Base-by-base conservation (phyloP, 257 asterid genomes). In the Avicennia marina region DNA sequence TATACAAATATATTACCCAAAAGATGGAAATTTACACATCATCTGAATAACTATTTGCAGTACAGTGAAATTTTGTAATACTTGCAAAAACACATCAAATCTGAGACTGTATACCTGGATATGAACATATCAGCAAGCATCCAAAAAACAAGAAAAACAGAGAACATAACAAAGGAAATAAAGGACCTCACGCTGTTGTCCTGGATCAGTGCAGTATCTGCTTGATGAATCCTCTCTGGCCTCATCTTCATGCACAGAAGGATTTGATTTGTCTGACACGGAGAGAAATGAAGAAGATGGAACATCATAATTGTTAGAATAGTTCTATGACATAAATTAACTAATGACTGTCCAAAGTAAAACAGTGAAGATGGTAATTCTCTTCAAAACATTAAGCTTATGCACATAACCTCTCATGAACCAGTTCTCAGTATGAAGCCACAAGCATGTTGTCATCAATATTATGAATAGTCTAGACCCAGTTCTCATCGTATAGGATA, bases 101-200 rank as follows among this genome's bases (percentile, higher is more conserved):
- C n/a, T 46, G 15, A 48, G 53, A 27, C 11, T n/a, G 41, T 70
- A 52, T 53, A 44, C 55, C 42, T 41, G 43, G 20, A 48, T 44
- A 18, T 52, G 27, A 40, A 27, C 24, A 12, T 13, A 45, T 13
- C 17, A 15, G 7, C 18, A 65, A 67, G 27, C 41, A 60, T 44
- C 34, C n/a, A 61, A 19, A 46, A 62, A 40, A 17, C 34, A 56
- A 60, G 58, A 8, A 53, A n/a, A 49, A 45, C 8, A 53, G 44
- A 63, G 43, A 65, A 65, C 71, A 16, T 34, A 50, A 49, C 17
- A 11, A 66, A 34, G 53, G 41, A 56, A 54, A 57, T 56, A 71
- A 72, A 63, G 40, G 54, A 90, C 98, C 98, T 75, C 52, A 18
- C 61, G 55, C 52, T 68, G 73, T 66, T 66, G 70, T 56, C 58